Evolutionary conservation across 495 filamentous ascomycete species (phyloP), one percentile per base, ranked within the genome.

Genomic region (Penicillium cinerascens): DNA sequence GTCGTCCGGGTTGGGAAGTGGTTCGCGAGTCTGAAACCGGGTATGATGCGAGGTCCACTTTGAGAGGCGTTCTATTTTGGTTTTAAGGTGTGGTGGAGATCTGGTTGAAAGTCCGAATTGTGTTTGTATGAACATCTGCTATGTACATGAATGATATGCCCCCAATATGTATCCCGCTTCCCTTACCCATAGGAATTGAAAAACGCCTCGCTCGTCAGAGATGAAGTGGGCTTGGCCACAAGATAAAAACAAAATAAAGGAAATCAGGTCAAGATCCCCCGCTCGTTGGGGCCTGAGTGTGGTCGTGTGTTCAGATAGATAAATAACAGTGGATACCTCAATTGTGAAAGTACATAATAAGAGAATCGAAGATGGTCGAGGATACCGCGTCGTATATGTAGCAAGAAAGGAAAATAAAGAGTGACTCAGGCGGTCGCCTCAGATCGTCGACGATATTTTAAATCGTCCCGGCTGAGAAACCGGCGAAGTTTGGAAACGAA

Each of bases 401-500:
- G 42, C 29, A 49, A 44, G 27, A 36, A 53, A 49, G 33, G 25
- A 52, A 42, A 29, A 33, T 8, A 55, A 43, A 52, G 37, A 33
- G 49, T 23, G 17, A 48, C 52, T 50, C 23, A 52, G 23, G 61
- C 37, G 9, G 52, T 62, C 1, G 54, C 51, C n/a, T 57, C 33
- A 1, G 61, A 66, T 26, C 52, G 45, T 40, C 63, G 60, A 6
- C 58, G 57, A 44, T 47, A 17, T 51, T 51, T 61, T 22, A 71
- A 38, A 35, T 71, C 66, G 23, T 71, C 66, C 33, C 66, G 64
- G 47, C 59, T 66, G 18, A 71, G 63, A n/a, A 71, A 42, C 27
- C 64, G 62, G 16, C 65, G 63, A 9, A 71, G 55, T 47, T 59
- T 66, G 5, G 68, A 66, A 15, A 66, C 66, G 35, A 71, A 63